Conservation (phyloP, 1,284 basidiomycete species). For the Phenoliferia sp. region DNA sequence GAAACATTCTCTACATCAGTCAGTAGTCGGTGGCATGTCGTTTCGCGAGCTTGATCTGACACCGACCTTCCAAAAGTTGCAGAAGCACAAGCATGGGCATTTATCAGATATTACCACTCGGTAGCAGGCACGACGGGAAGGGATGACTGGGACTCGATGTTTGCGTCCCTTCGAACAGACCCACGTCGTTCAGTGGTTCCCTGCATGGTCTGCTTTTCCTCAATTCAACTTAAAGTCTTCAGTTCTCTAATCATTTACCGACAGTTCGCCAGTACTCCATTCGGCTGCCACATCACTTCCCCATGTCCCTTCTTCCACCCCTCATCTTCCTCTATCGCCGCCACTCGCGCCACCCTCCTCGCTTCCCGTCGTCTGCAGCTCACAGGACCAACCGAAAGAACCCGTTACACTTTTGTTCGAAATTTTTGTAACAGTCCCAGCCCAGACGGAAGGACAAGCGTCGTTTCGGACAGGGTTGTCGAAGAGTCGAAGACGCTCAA, state of each 20-base stretch:
- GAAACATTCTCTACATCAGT: not conserved
- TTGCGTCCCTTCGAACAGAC: not conserved
- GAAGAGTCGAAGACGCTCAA: not conserved
- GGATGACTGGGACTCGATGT: not conserved
- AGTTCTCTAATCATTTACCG: not conserved
- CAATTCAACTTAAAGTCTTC: not conserved
- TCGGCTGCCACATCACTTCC: not conserved
- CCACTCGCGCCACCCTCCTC: not conserved
- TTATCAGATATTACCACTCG: not conserved
- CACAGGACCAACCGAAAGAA: not conserved
- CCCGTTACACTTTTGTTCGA: not conserved
- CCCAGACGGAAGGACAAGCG: too few species aligned
- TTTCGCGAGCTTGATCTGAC: not conserved
- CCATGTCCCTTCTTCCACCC: not conserved
- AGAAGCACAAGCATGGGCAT: not conserved
- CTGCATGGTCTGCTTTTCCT: not conserved
- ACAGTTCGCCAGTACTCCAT: not conserved
- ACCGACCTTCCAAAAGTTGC: not conserved
- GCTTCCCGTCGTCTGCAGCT: not conserved
- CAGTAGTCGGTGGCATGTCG: not conserved
- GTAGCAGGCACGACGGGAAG: not conserved
- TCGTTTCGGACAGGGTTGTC: not conserved
- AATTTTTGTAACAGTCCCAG: too few species aligned
- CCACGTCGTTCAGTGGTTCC: not conserved
- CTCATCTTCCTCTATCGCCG: not conserved